A percentile compares a stretch with the other conserved stretches of the same genome.
Evolutionary conservation across 176 grass and related monocot species (phyloP).

Genomic region (Elymus sibiricus): DNA sequence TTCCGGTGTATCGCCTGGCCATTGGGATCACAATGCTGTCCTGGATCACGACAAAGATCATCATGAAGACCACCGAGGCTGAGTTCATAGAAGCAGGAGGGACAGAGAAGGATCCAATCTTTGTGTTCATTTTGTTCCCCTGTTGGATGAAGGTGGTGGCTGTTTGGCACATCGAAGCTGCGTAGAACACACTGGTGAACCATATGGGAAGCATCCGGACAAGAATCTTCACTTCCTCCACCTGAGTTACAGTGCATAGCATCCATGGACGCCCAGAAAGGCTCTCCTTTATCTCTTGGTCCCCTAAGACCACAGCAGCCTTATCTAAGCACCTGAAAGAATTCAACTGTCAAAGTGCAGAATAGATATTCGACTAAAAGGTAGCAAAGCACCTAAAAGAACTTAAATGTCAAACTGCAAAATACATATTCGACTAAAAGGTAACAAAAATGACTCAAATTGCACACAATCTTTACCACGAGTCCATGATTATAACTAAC

Average conservation of each 20-base stretch:
- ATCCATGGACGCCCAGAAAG: neutral
- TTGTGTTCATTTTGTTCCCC: slow-evolving; percentile 70
- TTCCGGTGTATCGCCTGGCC: slow-evolving; percentile 40
- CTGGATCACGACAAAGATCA: slow-evolving; percentile 62
- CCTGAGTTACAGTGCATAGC: slow-evolving; percentile 66
- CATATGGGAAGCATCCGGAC: slow-evolving; percentile 82
- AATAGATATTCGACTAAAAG: neutral
- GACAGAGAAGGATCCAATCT: slow-evolving; percentile 59
- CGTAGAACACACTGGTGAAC: slow-evolving; percentile 60
- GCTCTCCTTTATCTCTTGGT: slow-evolving; percentile 38
- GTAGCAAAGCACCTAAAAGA: too few species aligned
- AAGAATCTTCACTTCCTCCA: slow-evolving; percentile 93
- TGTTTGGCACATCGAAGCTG: slow-evolving; percentile 65
- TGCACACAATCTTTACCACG: neutral
- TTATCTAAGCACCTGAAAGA: slow-evolving; percentile 68
- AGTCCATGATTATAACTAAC: neutral
- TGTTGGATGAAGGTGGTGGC: slow-evolving; percentile 84
- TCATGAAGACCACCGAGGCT: slow-evolving; percentile 64
- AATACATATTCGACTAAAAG: too few species aligned
- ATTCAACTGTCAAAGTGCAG: neutral
- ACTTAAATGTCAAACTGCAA: too few species aligned
- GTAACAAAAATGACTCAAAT: neutral
- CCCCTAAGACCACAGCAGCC: slow-evolving; percentile 52
- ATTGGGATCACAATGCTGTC: slow-evolving; percentile 54
- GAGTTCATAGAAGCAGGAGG: slow-evolving; percentile 75